Percentiles rank a stretch among this genome's conserved stretches.
These are phyloP conservation scores for Silene coronaria DNA, from an alignment of 179 eudicot genomes.

Conservation along the genomic window DNA sequence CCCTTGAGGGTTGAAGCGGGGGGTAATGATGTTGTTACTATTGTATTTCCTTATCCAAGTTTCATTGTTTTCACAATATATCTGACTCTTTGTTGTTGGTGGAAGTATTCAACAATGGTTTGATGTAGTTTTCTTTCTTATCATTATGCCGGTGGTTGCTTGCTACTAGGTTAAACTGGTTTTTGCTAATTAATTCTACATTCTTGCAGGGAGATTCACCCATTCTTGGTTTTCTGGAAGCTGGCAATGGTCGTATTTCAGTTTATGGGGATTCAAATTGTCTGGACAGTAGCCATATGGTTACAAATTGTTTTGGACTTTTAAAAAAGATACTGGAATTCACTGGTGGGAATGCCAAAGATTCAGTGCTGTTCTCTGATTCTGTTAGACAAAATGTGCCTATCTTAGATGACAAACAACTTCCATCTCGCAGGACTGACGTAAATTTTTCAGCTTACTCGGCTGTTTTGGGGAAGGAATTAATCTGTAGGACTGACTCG, in stretches of 20 bases:
- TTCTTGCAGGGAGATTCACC: constrained; percentile 58
- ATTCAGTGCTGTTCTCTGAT: constrained; percentile 70
- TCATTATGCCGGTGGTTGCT: background rate
- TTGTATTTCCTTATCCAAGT: background rate
- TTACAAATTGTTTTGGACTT: constrained; percentile 90
- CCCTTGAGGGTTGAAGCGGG: no score
- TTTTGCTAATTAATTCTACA: background rate
- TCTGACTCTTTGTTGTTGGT: background rate
- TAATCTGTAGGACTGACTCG: constrained; percentile 77
- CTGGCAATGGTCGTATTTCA: constrained; percentile 71
- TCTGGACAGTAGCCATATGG: constrained; percentile 98
- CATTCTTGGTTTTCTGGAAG: constrained; percentile 71
- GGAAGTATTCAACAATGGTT: background rate
- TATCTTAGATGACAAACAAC: constrained; percentile 50
- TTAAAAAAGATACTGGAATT: constrained; percentile 74
- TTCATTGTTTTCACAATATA: constrained; percentile 4
- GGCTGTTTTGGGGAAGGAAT: constrained; percentile 69
- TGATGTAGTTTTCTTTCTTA: background rate
- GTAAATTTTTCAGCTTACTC: constrained; percentile 86
- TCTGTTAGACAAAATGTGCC: constrained; percentile 50
- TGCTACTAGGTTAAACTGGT: background rate
- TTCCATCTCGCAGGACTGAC: constrained; percentile 89
- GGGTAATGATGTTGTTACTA: background rate
- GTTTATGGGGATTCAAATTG: constrained; percentile 97
- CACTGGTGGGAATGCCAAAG: constrained; percentile 59